Base-by-base conservation (phyloP, 1,284 basidiomycete species). In the Xerocomus nothofagi region DNA sequence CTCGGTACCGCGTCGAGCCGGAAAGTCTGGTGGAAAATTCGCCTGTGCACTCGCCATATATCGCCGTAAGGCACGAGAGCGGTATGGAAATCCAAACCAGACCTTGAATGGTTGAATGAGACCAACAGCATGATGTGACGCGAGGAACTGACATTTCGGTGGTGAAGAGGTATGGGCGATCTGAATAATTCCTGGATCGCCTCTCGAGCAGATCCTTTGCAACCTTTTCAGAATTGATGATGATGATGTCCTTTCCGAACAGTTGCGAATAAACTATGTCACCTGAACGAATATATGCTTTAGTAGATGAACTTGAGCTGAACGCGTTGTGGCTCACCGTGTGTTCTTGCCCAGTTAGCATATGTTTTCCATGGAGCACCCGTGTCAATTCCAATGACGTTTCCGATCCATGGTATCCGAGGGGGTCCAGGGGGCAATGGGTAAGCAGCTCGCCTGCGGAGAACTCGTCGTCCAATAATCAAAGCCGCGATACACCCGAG, bases 141-240 rank as follows among this genome's bases (percentile, higher is more conserved):
- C 23, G 8, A 9, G 12, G 6, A n/a, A 5, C 54, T 21, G 4
- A 56, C 56, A 59, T 8, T 0, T 60, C 40, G 7, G 8, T 59
- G 18, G 49, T 49, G 5, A 27, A 10, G 26, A 27, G 26, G 10
- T 27, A 3, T 27, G 26, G 26, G 11, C 26, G 26, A 11, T 27
- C 26, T 11, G 26, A 27, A 27, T 27, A 27, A 11, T 27, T 27
- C 26, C 26, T 27, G 2, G 26, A 27, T 11, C 26, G 26, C 2
- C 11, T 27, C 26, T 27, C 26, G 9, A 27, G 26, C 1, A 57
- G 20, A 8, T 58, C 57, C 29, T 39, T 56, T 3, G 57, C 57
- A 8, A 49, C 7, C 11, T 59, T 53, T 23, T 57, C 54, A 21
- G 56, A 59, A 26, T 59, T 56, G 17, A 57, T 44, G 20, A 52